These are phyloP conservation scores for Starmerella apis DNA, from an alignment of 805 yeast genomes.

Conservation along the genomic window DNA sequence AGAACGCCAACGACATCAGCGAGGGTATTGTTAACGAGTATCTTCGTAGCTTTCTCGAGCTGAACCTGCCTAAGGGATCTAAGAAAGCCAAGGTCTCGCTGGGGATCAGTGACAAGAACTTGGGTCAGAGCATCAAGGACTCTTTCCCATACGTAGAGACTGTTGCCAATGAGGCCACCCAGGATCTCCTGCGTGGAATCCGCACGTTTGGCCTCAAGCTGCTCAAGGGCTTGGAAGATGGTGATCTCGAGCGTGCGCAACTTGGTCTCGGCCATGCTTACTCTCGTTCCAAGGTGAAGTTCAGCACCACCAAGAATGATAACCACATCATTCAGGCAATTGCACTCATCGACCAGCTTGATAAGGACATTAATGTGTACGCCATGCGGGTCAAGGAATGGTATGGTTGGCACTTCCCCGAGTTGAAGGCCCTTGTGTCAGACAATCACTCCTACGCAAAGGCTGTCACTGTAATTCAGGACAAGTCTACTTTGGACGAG, in stretches of 20 bases:
- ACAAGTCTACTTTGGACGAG: constrained; percentile 60
- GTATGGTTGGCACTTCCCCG: constrained; percentile 99
- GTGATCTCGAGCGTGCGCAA: constrained; percentile 96
- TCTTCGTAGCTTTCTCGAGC: constrained; percentile 77
- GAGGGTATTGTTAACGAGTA: constrained; percentile 94
- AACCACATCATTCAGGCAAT: constrained; percentile 98
- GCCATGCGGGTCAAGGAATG: constrained; percentile 96
- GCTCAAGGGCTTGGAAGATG: constrained; percentile 81
- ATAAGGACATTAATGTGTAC: constrained; percentile 94
- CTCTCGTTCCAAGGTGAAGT: constrained; percentile 98
- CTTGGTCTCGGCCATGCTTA: constrained; percentile 98
- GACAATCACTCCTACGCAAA: constrained; percentile 82
- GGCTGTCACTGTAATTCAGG: constrained; percentile 70
- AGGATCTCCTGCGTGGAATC: constrained; percentile 89
- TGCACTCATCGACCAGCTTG: constrained; percentile 92
- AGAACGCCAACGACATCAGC: constrained; percentile 93
- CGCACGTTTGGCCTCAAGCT: constrained; percentile 83
- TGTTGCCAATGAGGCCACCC: constrained; percentile 81
- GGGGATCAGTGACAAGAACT: constrained; percentile 87
- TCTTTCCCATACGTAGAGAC: constrained; percentile 80
- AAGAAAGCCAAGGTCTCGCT: constrained; percentile 49
- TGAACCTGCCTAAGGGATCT: constrained; percentile 75
- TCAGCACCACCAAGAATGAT: constrained; percentile 95
- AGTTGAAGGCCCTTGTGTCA: constrained; percentile 79
- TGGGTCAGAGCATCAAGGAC: constrained; percentile 96